Base-by-base conservation (phyloP, 2,329 filamentous ascomycete species). In the Ustilaginoidea virens region DNA sequence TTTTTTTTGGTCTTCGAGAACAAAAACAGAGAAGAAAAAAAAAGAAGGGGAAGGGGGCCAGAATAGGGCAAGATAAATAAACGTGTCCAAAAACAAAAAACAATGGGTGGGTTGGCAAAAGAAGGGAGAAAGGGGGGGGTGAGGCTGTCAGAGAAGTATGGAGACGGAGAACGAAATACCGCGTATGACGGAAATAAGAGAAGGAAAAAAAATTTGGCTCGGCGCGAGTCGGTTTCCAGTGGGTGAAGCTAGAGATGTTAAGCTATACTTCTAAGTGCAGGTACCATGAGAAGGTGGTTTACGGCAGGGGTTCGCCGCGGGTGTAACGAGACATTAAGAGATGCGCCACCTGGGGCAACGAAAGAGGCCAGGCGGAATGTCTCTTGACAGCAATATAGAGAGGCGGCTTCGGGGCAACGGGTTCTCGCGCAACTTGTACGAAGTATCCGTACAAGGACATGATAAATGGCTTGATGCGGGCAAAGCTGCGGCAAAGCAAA, bases 241-340 rank as follows among this genome's bases (percentile, higher is more conserved):
- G 28, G 25, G 29, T 28, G 30, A 32, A 17, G 26, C 25, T 28
- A 30, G 22, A 30, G 13, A 16, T 27, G 12, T 7, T 15, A 33
- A 27, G 33, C 37, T 39, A 39, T 39, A 36, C 37, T 39, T 35
- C 37, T 37, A 39, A 39, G 37, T 39, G 37, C 37, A 39, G 37
- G 37, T 39, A 34, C 23, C 23, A 29, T 19, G 23, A 33, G 24
- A 33, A 23, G 19, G 22, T 25, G 33, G 29, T 28, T 32, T 18
- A 26, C 20, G 32, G 29, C 31, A 25, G 29, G 35, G 30, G 27
- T 16, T 16, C 21, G 16, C n/a, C 7, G 7, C 19, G 17, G 12
- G 26, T 8, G 13, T 18, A 15, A 14, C 8, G 15, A 7, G 5
- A 7, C 19, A 20, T 11, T 20, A 11, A 20, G 11, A 20, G n/a